Conservation (phyloP, 148 eudicot species). For the Salicornia ramosissima region DNA sequence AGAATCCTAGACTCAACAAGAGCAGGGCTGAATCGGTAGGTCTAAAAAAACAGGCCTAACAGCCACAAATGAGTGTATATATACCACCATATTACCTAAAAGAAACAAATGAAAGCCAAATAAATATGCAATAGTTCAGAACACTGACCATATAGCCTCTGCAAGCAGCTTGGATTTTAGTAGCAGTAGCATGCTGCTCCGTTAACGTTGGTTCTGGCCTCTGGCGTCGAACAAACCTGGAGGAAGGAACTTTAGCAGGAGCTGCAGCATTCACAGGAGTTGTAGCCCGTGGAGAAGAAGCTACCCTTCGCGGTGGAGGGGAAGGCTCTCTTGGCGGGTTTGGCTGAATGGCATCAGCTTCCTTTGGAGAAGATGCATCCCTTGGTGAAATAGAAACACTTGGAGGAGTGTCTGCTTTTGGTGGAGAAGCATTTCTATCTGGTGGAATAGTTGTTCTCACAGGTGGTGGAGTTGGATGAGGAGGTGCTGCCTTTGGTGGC, state of each 20-base stretch:
- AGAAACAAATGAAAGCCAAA: not conserved
- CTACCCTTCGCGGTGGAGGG: slow-evolving; percentile 30
- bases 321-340: slow-evolving; percentile 15
- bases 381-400: slow-evolving; percentile 32
- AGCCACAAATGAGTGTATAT: not conserved
- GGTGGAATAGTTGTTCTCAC: slow-evolving; percentile 35
- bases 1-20: too few species aligned
- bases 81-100: not conserved
- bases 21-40: too few species aligned
- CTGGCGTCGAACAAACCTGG: slow-evolving; percentile 31
- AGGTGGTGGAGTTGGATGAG: slow-evolving; percentile 34
- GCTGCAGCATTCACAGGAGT: slow-evolving; percentile 21
- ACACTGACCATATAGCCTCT: slow-evolving; percentile 71
- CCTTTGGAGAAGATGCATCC: slow-evolving; percentile 30
- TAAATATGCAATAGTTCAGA: not conserved
- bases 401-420: slow-evolving; percentile 30
- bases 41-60: too few species aligned
- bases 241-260: slow-evolving; percentile 38
- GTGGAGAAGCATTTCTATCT: slow-evolving; percentile 26
- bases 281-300: slow-evolving; percentile 26
- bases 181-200: slow-evolving; percentile 61
- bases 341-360: slow-evolving; percentile 5
- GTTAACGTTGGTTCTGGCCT: slow-evolving; percentile 64
- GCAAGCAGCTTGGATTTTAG: slow-evolving; percentile 76
- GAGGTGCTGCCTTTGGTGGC: slow-evolving; percentile 35